phyloP scores from a whole-genome alignment of 129 eudicot genomes.

The Gnaphalium uliginosum region DNA sequence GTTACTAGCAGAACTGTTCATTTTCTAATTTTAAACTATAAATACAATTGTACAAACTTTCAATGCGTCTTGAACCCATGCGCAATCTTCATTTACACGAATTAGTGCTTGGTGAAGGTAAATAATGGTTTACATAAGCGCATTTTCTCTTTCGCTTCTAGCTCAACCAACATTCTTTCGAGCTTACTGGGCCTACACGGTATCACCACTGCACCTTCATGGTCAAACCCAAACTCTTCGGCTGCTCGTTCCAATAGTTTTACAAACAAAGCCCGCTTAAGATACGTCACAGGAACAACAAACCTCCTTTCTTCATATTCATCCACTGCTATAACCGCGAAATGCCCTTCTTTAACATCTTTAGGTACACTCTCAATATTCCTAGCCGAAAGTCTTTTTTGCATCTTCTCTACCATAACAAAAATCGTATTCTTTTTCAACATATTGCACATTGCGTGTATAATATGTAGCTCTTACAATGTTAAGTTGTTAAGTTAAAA shows the following conservation, averaged over 20 bases:
- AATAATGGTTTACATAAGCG: constrained; percentile 12
- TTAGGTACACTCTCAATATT: background rate
- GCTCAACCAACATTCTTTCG: constrained; percentile 22
- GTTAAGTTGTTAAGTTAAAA: background rate
- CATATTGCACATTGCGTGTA: constrained; percentile 6
- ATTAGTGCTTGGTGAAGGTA: background rate
- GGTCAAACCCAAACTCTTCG: constrained; percentile 29
- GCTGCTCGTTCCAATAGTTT: constrained; percentile 29
- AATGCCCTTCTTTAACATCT: constrained; percentile 34
- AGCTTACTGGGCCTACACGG: constrained; percentile 34
- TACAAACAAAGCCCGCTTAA: constrained; percentile 19
- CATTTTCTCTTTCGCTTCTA: constrained; percentile 16
- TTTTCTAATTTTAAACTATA: background rate
- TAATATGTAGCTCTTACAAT: background rate
- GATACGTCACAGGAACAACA: constrained; percentile 34
- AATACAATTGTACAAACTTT: background rate
- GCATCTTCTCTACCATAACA: constrained; percentile 28
- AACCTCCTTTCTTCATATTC: constrained; percentile 30
- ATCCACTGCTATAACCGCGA: constrained; percentile 32
- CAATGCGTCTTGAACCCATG: background rate
- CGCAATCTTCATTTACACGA: background rate
- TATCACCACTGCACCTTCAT: constrained; percentile 31
- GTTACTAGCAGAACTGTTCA: no score
- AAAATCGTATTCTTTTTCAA: constrained; percentile 9
- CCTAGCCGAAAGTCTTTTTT: constrained; percentile 13